A percentile compares a stretch with the other conserved stretches of the same genome.
Evolutionary conservation across 2,329 filamentous ascomycete genomes (phyloP).

Genomic region (Xylogone sp.): DNA sequence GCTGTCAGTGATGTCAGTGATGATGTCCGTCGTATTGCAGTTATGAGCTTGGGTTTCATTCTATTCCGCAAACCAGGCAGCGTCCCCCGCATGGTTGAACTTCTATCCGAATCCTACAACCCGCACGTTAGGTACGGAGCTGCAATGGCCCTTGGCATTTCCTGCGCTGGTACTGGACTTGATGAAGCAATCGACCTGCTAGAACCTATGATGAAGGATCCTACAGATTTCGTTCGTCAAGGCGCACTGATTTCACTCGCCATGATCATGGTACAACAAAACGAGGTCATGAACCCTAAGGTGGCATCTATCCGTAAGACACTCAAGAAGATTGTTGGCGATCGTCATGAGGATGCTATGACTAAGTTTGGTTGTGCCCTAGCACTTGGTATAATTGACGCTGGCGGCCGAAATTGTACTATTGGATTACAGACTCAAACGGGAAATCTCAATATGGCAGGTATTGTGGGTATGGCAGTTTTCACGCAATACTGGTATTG

Average conservation of each 20-base stretch:
- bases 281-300: conserved; percentile 98
- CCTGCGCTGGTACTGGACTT: conserved; percentile 91
- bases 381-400: conserved; percentile 94
- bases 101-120: conserved; percentile 97
- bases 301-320: conserved; percentile 87
- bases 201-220: conserved; percentile 99
- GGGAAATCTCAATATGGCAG: conserved; percentile 97
- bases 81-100: conserved; percentile 97
- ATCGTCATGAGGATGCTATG: conserved; percentile 98
- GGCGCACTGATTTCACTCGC: conserved; percentile 89
- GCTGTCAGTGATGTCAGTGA: conserved; percentile 98
- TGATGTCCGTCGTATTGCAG: conserved; percentile 90
- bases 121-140: conserved; percentile 97
- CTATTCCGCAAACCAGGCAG: conserved; percentile 96
- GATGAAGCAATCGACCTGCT: conserved; percentile 95
- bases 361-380: conserved; percentile 96
- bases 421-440: conserved; percentile 97
- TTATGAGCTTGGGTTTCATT: conserved; percentile 97
- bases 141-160: conserved; percentile 97
- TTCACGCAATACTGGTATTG: conserved; percentile 99
- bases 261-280: conserved; percentile 99
- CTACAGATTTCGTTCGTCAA: conserved; percentile 96
- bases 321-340: conserved; percentile 87
- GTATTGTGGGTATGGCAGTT: conserved; percentile 94
- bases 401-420: conserved; percentile 95